Evolutionary conservation across 2,329 filamentous ascomycete genomes (phyloP), one percentile per base, ranked within the genome.

Genomic region (Penicillium sp.): DNA sequence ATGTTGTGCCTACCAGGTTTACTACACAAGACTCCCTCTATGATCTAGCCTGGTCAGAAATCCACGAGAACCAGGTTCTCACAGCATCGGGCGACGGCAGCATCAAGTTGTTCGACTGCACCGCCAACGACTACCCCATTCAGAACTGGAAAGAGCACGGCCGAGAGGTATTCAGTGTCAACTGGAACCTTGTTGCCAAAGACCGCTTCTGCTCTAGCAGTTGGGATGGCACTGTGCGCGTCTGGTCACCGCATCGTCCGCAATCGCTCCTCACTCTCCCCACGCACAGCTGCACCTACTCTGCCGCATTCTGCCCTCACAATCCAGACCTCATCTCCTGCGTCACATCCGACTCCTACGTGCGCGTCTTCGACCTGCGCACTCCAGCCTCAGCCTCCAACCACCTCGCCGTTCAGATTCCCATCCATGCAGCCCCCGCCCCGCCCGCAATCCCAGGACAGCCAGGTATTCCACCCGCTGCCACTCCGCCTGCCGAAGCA

Each of bases 21-120:
- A 91, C 96, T 60, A 98, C 93, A 8, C 94, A 97, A 72, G 93
- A 98, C 67, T 87, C 90, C 30, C 84, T 97, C 50, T 98, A 94
- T 68, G 93, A 98, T 69, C 76, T 93, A 37, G 80, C 90, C 17
- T 97, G 93, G 89, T 95, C 89, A 13, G 93, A 98, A 72, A 80
- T 88, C 53, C 90, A 98, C 72, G 91, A 96, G 71, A 94, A 93
- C 68, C 93, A 98, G 71, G 74, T 96, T 36, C 78, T 94, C 14
- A 84, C 85, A 1, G 90, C 89, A 0, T 90, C 87, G 53, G 93
- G 93, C 50, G 93, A 98, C 70, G 93, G 93, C 39, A 91, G 87
- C 39, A 78, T 98, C 59, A 96, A 96, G 71, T 80, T 98, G 32
- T 98, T 93, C 67, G 93, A 98, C 68, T 78, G 90, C 20, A 80